These are phyloP conservation scores for Clonostachys byssicola DNA, from an alignment of 2,329 filamentous ascomycete genomes.

Conservation along the genomic window DNA sequence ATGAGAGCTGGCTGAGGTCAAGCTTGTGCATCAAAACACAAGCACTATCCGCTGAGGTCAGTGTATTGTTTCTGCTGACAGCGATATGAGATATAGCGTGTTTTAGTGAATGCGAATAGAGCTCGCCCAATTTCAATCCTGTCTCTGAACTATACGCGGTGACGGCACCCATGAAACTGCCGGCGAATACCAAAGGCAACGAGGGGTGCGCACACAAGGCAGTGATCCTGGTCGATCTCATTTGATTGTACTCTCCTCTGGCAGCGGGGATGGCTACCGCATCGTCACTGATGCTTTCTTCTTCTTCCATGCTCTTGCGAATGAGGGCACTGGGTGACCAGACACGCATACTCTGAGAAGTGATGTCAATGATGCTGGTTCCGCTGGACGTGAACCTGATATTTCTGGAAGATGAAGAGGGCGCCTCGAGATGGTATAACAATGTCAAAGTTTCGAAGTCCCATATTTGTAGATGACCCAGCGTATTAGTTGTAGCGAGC, in stretches of 20 bases:
- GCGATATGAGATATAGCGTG: no score
- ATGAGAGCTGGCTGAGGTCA: no score
- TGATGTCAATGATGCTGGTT: conserved; percentile 9
- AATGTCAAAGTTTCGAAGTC: conserved; percentile 12
- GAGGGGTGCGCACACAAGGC: conserved; percentile 6
- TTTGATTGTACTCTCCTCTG: conserved; percentile 7
- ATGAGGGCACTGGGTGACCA: conserved; percentile 13
- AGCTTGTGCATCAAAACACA: no score
- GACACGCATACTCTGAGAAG: conserved; percentile 11
- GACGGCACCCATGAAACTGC: conserved; percentile 7
- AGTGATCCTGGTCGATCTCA: conserved; percentile 6
- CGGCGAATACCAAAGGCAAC: conserved; percentile 7
- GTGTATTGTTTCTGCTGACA: no score
- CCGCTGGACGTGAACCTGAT: conserved; percentile 12
- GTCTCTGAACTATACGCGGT: neutral
- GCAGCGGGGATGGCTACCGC: conserved; percentile 1
- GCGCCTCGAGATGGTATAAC: conserved; percentile 9
- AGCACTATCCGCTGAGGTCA: no score
- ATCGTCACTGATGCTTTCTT: conserved; percentile 8
- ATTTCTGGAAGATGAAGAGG: conserved; percentile 6
- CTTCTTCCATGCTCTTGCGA: conserved; percentile 10
- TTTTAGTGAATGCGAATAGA: neutral
- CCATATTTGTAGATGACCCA: conserved; percentile 11
- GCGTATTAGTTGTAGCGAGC: conserved; percentile 8
- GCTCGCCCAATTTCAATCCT: neutral